Evolutionary conservation across 495 filamentous ascomycete species (phyloP), one percentile per base, ranked within the genome.

Genomic region (Cairneyella variabilis): DNA sequence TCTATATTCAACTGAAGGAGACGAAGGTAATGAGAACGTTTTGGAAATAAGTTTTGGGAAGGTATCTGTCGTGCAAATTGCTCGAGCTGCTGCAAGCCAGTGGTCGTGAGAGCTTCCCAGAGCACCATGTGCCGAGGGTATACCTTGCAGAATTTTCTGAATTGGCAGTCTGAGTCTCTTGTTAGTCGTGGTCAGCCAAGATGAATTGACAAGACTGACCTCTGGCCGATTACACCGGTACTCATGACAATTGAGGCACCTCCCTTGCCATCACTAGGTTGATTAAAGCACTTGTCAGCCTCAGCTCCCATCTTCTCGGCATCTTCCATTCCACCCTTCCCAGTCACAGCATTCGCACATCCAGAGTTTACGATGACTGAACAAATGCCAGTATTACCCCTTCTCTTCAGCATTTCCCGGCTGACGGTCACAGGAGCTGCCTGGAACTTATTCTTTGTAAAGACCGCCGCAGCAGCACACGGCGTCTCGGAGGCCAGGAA

Each of bases 51-150:
- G 84, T 73, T 99, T 99, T 56, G 95, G 93, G 73, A 99, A 99
- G 23, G 95, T 99, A 70, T 99, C 95, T 23, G 93, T 99, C 14
- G 93, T 99, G 75, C 91, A 97, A 69, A 99, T 99, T 20, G 93
- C 91, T 62, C 85, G 86, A 44, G 95, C 95, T 43, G 88, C 84
- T 23, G 73, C 74, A 37, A 97, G 74, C 91, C 91, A 99, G 69
- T 90, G 79, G 47, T 87, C 79, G 70, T 97, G 91, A 8, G 83
- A 80, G 20, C 78, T 75, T 49, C 83, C 85, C 48, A 95, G 80
- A 46, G 75, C 76, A 40, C 72, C 66, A 65, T 89, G 76, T 2
- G 86, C 92, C 10, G 77, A 76, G 2, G 93, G 91, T 25, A 99
- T 88, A 23, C 83, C 84, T 66, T 77, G 69, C 53, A 91, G 71